Evolutionary conservation across 2,329 filamentous ascomycete species (phyloP).

Genomic region (Penicillium sp.): DNA sequence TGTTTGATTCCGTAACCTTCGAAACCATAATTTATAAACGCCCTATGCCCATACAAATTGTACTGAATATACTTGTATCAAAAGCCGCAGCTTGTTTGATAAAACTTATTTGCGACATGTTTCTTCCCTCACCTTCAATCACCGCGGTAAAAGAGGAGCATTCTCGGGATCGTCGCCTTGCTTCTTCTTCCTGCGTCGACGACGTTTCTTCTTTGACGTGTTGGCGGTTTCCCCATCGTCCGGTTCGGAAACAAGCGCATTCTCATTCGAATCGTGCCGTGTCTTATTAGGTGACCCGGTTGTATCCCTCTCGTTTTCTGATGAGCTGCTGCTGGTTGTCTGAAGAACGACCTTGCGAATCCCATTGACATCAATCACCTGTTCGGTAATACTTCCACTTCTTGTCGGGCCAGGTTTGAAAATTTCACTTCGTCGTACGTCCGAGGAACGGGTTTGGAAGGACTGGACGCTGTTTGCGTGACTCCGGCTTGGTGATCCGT

Average conservation of each 20-base stretch:
- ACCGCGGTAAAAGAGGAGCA: slow-evolving; percentile 19
- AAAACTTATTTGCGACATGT: background rate
- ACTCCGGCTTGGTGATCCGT: slow-evolving; percentile 5
- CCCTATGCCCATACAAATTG: background rate
- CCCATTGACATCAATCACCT: slow-evolving; percentile 68
- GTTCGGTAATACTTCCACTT: slow-evolving; percentile 75
- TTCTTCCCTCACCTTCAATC: background rate
- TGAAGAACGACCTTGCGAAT: slow-evolving; percentile 73
- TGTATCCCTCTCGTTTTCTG: slow-evolving; percentile 26
- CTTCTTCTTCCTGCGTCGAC: slow-evolving; percentile 23
- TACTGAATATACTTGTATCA: background rate
- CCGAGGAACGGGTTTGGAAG: slow-evolving; percentile 19
- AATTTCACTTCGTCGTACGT: slow-evolving; percentile 26
- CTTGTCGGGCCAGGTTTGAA: slow-evolving; percentile 52
- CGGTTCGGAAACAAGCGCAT: slow-evolving; percentile 6
- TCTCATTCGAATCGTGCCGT: background rate
- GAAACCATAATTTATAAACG: background rate
- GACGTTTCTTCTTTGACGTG: slow-evolving; percentile 23
- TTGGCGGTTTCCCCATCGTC: background rate
- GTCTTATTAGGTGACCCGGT: background rate
- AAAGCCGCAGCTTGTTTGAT: background rate
- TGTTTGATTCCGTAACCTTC: background rate
- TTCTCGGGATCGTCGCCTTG: slow-evolving; percentile 15
- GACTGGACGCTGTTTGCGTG: slow-evolving; percentile 25
- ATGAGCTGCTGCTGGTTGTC: slow-evolving; percentile 57